Percentiles rank a stretch among this genome's conserved stretches.
Conservation (phyloP, 208 protist genomes). For the Crithidia mellificae region DNA sequence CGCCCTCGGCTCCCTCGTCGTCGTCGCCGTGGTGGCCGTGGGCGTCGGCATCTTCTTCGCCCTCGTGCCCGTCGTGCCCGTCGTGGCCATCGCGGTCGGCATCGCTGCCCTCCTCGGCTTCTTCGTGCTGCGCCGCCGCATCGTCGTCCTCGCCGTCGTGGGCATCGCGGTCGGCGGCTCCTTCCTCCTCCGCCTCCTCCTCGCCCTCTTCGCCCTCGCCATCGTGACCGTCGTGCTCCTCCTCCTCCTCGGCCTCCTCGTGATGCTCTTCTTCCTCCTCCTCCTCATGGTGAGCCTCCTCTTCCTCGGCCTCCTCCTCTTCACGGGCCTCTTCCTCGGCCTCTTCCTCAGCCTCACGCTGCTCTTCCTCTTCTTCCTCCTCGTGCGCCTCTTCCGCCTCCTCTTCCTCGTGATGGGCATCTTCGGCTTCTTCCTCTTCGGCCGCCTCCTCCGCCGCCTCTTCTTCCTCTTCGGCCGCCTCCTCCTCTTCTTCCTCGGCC, state of each 20-base stretch:
- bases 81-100: conserved; percentile 2
- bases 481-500: not conserved
- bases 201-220: conserved; percentile 19
- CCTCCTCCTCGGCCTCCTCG: conserved; percentile 18
- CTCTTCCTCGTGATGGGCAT: conserved; percentile 17
- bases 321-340: conserved; percentile 3
- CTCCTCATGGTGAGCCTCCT: conserved; percentile 12
- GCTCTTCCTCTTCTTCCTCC: conserved; percentile 8
- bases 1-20: conserved; percentile 14
- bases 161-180: not conserved
- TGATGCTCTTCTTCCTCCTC: conserved; percentile 14
- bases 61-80: conserved; percentile 11
- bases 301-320: conserved; percentile 11
- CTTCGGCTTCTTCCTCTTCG: conserved; percentile 4
- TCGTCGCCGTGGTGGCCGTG: conserved; percentile 9
- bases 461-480: conserved; percentile 17
- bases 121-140: not conserved
- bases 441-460: conserved; percentile 16
- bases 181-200: conserved; percentile 5
- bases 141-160: conserved; percentile 4
- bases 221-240: not conserved
- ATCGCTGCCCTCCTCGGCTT: conserved; percentile 5
- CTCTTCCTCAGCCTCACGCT: conserved; percentile 1
- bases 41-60: conserved; percentile 8
- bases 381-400: conserved; percentile 11